Percentiles rank a stretch among this genome's conserved stretches.
Conservation (phyloP, 176 grass and related monocot species). For the Oryza brachyantha region DNA sequence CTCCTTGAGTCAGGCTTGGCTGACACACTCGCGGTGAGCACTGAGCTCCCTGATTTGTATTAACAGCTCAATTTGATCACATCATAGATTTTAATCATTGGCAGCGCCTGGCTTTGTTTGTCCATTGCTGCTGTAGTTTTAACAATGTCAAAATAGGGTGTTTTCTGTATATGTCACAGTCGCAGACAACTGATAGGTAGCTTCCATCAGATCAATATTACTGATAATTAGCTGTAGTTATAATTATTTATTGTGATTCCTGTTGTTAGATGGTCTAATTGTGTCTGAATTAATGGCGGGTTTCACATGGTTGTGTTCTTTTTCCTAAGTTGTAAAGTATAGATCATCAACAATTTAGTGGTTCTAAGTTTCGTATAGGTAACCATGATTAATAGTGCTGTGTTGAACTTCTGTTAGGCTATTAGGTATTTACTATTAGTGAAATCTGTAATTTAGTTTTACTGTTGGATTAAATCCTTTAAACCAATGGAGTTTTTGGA, state of each 20-base stretch:
- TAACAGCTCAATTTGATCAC: background rate
- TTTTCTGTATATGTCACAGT: background rate
- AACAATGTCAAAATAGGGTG: background rate
- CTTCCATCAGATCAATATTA: background rate
- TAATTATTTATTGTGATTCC: background rate
- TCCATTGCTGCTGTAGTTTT: background rate
- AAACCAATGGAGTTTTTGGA: background rate
- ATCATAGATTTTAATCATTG: background rate
- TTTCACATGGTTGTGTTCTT: background rate
- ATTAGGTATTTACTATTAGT: background rate
- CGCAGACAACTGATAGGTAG: background rate
- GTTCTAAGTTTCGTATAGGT: background rate
- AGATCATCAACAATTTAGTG: background rate
- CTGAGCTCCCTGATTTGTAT: conserved; percentile 25
- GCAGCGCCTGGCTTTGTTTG: background rate
- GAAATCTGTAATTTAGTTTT: background rate
- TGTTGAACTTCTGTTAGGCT: background rate
- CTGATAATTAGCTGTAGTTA: background rate
- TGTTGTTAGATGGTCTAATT: conserved; percentile 6
- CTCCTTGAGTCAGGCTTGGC: conserved; percentile 85
- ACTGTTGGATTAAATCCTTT: background rate
- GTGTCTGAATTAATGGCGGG: background rate
- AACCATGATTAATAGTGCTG: background rate
- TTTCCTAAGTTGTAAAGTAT: background rate
- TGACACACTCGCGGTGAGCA: conserved; percentile 61